Evolutionary conservation across 2,329 filamentous ascomycete genomes (phyloP).

Genomic region (Didymella pomorum): DNA sequence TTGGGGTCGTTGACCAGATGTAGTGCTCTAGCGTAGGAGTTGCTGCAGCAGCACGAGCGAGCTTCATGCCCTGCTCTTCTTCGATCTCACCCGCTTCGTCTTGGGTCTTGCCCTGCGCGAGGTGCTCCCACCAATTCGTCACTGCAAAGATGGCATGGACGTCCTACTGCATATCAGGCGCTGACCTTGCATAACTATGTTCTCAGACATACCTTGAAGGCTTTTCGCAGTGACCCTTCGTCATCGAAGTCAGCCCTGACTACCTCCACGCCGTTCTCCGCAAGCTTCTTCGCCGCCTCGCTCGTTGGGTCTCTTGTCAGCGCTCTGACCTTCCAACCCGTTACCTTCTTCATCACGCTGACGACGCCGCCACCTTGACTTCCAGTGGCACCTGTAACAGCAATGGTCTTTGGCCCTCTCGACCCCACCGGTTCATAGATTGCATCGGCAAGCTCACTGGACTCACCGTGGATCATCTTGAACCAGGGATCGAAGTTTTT

Average conservation of each 20-base stretch:
- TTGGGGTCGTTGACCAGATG: constrained; percentile 58
- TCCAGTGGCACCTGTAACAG: constrained; percentile 42
- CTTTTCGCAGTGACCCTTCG: constrained; percentile 25
- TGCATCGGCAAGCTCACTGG: constrained; percentile 53
- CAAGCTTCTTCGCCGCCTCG: constrained; percentile 33
- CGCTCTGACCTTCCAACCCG: constrained; percentile 36
- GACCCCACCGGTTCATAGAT: constrained; percentile 33
- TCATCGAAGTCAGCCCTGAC: constrained; percentile 35
- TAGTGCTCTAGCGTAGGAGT: constrained; percentile 54
- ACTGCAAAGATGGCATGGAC: no score
- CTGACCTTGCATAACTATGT: no score
- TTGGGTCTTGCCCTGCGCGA: constrained; percentile 38
- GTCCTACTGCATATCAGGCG: no score
- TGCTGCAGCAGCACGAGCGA: constrained; percentile 53
- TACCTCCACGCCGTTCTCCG: constrained; percentile 31
- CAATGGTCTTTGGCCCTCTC: constrained; percentile 30
- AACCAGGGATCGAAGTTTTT: neutral
- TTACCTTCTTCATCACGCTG: constrained; percentile 34
- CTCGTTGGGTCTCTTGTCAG: constrained; percentile 32
- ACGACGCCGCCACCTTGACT: constrained; percentile 39
- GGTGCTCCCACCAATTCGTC: constrained; percentile 48
- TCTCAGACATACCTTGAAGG: constrained; percentile 17
- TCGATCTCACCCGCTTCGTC: constrained; percentile 51
- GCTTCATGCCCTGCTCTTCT: constrained; percentile 51
- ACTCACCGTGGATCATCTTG: constrained; percentile 52